These are phyloP conservation scores for Phaeosphaeria sp. DNA, from an alignment of 2,329 filamentous ascomycete species.

Conservation along the genomic window DNA sequence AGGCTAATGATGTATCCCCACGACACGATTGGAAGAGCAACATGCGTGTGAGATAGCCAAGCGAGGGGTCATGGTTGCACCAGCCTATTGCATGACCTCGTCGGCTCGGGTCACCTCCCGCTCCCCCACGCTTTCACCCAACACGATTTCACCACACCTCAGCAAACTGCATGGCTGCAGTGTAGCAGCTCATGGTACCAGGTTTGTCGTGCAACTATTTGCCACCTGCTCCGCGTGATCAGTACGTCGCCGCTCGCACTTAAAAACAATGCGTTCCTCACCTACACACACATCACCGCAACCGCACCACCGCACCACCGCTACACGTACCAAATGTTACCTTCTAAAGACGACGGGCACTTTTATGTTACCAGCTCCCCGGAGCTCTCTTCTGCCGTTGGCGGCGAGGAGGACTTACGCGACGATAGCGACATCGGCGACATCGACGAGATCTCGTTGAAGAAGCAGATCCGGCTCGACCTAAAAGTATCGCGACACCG, in stretches of 20 bases:
- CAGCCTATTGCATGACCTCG: neutral
- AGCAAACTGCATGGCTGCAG: neutral
- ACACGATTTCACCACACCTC: neutral
- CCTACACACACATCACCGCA: neutral
- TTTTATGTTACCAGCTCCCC: constrained; percentile 1
- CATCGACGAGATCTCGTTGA: constrained; percentile 11
- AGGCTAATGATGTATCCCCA: neutral
- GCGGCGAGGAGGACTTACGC: neutral
- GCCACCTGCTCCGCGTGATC: neutral
- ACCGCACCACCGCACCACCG: constrained; percentile 4
- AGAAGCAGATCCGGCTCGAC: constrained; percentile 13
- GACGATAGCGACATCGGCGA: neutral
- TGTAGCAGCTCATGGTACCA: neutral
- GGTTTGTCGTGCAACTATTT: neutral
- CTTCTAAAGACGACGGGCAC: constrained; percentile 15
- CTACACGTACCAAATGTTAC: constrained; percentile 26
- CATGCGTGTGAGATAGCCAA: neutral
- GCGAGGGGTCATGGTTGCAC: neutral
- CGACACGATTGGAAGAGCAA: neutral
- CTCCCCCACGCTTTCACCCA: neutral
- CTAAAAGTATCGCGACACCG: constrained; percentile 19
- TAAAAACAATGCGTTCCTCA: neutral
- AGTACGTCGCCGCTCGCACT: neutral
- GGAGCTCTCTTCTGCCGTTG: constrained; percentile 1
- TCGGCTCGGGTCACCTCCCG: neutral